Conservation (phyloP, 495 filamentous ascomycete species). For the Talaromyces wortmannii region DNA sequence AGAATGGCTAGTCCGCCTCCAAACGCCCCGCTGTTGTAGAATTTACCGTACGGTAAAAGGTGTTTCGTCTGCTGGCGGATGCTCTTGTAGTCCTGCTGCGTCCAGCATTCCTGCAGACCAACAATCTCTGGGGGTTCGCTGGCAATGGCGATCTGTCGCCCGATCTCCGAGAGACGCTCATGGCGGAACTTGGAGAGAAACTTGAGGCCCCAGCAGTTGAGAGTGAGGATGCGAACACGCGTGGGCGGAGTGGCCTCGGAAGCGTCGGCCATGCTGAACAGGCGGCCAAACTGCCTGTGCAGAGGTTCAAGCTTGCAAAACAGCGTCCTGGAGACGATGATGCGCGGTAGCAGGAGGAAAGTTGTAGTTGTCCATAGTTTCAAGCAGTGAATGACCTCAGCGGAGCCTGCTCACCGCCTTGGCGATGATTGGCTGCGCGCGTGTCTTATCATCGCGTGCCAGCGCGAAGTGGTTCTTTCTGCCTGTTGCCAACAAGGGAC, state of each 20-base stretch:
- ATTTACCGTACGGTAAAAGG: constrained; percentile 89
- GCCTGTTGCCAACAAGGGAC: not conserved
- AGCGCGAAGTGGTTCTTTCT: not conserved
- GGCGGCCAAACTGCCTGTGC: too few relatives aligned
- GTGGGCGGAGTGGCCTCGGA: constrained; percentile 11
- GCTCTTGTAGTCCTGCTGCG: constrained; percentile 77
- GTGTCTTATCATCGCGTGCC: constrained; percentile 5
- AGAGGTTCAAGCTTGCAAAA: too few relatives aligned
- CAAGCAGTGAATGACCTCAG: not conserved
- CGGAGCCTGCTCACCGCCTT: not conserved
- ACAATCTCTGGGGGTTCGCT: constrained; percentile 76
- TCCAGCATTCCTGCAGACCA: constrained; percentile 93
- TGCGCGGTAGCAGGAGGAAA: too few relatives aligned
- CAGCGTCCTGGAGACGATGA: too few relatives aligned
- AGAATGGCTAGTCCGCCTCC: constrained; percentile 87
- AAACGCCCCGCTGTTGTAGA: constrained; percentile 84
- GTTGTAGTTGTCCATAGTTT: too few relatives aligned
- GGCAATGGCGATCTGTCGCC: constrained; percentile 59
- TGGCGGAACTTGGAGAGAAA: constrained; percentile 72
- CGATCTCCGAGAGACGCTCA: constrained; percentile 80
- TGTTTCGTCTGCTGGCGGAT: constrained; percentile 69
- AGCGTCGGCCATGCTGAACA: not conserved
- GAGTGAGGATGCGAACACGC: constrained; percentile 66
- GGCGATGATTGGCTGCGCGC: not conserved
- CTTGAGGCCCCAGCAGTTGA: constrained; percentile 97